Evolutionary conservation across 169 alveolate species (phyloP), one percentile per base, ranked within the genome.

Genomic region (Cyclospora cayetanensis): DNA sequence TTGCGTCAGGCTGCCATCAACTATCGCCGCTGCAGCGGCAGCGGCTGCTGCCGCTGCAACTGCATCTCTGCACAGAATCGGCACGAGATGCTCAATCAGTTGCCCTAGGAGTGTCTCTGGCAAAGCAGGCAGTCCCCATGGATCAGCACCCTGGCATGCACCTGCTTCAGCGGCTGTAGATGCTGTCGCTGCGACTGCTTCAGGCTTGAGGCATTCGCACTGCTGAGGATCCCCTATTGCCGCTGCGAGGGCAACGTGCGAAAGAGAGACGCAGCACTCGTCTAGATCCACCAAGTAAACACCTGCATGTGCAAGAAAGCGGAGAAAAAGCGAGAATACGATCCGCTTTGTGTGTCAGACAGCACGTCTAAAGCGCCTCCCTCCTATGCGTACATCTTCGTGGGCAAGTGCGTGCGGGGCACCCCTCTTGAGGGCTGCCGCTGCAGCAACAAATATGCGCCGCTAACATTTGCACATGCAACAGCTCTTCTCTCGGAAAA

Each of bases 1-100:
- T 41, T 15, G 41, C 46, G 86, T 76, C 68, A 76, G 65, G 86
- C 46, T 76, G n/a, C 41, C 86, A 27, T 76, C 86, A 2, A 76
- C 86, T 34, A 76, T 76, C 2, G 86, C 86, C 46, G 86, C 86
- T 37, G 86, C 86, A 4, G 86, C 86, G 4, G 86, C 86, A 4
- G 86, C 86, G 15, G 86, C 86, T 43, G 86, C 86, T 3, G 86
- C 86, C 5, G 68, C 86, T 66, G 66, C 86, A 76, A 76, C 68
- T 76, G 39, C 60, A 11, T 76, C 86, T 76, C 50, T 42, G 65
- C 86, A 76, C 60, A 76, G 86, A 11, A 76, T 27, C 11, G 86
- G 86, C 65, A 76, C 86, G 15, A 76, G 86, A 66, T 66, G 41
- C 68, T 63, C 60, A 34, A 76, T 42, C 34, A 76, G 86, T 43